phyloP scores from a whole-genome alignment of 768 basidiomycete genomes.

The Plicaturopsis crispa region DNA sequence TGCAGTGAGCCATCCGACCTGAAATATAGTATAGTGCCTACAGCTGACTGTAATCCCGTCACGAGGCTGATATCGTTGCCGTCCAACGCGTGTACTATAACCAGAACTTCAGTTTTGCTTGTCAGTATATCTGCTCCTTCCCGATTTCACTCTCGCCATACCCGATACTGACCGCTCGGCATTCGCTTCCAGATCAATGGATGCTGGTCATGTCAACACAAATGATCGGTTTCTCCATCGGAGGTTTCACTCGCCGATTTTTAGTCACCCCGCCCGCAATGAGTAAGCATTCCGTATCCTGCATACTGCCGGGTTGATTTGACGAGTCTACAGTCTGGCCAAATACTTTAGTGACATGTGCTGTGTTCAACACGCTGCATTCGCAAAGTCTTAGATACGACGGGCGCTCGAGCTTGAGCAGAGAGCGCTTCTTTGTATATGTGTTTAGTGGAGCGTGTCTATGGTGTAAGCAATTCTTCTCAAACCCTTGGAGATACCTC shows the following conservation, averaged over 20 bases:
- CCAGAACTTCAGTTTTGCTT: conserved; percentile 44
- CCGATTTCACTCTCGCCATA: no score
- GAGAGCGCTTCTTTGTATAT: conserved; percentile 53
- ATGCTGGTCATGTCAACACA: conserved; percentile 67
- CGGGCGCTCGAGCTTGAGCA: conserved; percentile 43
- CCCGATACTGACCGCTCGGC: no score
- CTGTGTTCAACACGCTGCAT: conserved; percentile 70
- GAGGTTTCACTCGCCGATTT: conserved; percentile 55
- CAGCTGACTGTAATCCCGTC: no score
- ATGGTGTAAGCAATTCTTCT: conserved; percentile 36
- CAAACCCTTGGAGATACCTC: background rate
- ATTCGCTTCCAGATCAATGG: conserved; percentile 43
- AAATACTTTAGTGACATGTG: conserved; percentile 59
- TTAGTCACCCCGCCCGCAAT: conserved; percentile 59
- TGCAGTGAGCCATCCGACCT: no score
- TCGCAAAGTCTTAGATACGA: conserved; percentile 49
- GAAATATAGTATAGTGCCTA: no score
- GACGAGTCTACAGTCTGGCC: conserved; percentile 59
- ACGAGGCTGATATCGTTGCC: conserved; percentile 67
- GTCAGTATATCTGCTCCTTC: conserved; percentile 18
- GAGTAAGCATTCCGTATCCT: conserved; percentile 17
- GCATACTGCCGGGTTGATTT: conserved; percentile 2
- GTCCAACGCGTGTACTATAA: conserved; percentile 68
- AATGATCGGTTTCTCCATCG: conserved; percentile 50
- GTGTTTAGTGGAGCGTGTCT: conserved; percentile 38